Base-by-base conservation (phyloP, 1,284 basidiomycete species). In the Sanguinoderma infundibulare region DNA sequence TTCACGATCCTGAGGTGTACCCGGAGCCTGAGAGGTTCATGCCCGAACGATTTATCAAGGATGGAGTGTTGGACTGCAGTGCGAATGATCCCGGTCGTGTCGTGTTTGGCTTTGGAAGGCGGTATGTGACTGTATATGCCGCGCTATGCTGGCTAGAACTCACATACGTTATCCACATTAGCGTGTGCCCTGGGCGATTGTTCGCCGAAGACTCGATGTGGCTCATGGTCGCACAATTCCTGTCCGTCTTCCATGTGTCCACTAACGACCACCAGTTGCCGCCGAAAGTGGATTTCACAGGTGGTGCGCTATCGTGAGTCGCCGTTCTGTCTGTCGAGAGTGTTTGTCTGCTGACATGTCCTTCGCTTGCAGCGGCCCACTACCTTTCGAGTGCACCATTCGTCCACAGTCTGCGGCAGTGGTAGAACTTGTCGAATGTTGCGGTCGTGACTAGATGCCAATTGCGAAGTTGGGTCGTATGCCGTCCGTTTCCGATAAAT, bases 1-100 rank as follows among this genome's bases (percentile, higher is more conserved):
- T 61, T 32, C 69, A 67, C 57, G 69, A 71, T 51, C 60, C 67
- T 5, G 49, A 47, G 24, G 53, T 59, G 24, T 71, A 65, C 55
- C 60, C 63, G 3, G 60, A 69, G 5, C 70, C 69, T 24, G 60
- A 61, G 35, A 26, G 20, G 14, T 70, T 70, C 55, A 62, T 58
- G 46, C 70, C 69, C 5, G 69, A 68, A 28, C 60, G 70, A 24
- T 71, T 47, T 44, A 20, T 63, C 26, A 42, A 44, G 34, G 46
- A 60, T 39, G 62, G 62, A 24, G n/a, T 44, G 15, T 60, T 63
- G 22, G 62, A 63, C 55, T 60, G 58, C 52, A 56, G 50, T 40
- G 46, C 53, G 22, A 63, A 63, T 44, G 62, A 63, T 51, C 62
- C 62, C 17, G 57, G 35, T 30, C 50, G 58, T 8, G 54, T 49